Evolutionary conservation across 176 grass and related monocot genomes (phyloP), one percentile per base, ranked within the genome.

Genomic region (Oryza meridionalis): DNA sequence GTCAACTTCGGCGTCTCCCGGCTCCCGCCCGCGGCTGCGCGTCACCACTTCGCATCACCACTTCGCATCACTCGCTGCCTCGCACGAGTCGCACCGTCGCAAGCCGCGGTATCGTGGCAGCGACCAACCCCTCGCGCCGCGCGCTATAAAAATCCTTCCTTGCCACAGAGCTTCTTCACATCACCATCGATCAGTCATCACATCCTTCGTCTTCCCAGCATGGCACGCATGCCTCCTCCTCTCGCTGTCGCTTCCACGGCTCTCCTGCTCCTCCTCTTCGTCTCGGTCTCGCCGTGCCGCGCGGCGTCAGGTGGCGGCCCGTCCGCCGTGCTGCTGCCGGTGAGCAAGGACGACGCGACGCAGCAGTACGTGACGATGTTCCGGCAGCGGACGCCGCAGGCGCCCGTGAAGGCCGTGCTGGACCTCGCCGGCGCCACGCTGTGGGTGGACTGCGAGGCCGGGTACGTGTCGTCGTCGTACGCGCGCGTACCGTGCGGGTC

Each of bases 391-490:
- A 87, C 85, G 61, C 89, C 85, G 68, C 25, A 61, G 16, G 81
- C 76, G 31, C 25, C 27, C 37, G 7, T 84, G 14, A 77, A 79
- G 22, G 75, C 86, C 22, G 81, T 87, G 43, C n/a, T 91, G 49
- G 85, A 91, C 81, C 81, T 87, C 73, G 89, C 80, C 7, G 69
- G 81, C 40, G 32, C 59, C 62, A 87, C 59, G n/a, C 42, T 81
- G 2, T 91, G 89, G 89, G 89, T 91, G 9, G 81, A 87, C 66
- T 91, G 89, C 66, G 85, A 91, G 17, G 64, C 43, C 37, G 81
- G 62, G 9, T 88, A 77, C 59, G 64, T 73, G 59, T 91, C 89
- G 69, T 88, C 89, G 75, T 76, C 81, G 0, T 88, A 88, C 81
- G 67, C 47, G 5, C 63, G 80, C 32, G 77, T 68, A 19, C 76